These are phyloP conservation scores for Ascochyta pisi DNA, from an alignment of 2,329 filamentous ascomycete species.

Conservation along the genomic window DNA sequence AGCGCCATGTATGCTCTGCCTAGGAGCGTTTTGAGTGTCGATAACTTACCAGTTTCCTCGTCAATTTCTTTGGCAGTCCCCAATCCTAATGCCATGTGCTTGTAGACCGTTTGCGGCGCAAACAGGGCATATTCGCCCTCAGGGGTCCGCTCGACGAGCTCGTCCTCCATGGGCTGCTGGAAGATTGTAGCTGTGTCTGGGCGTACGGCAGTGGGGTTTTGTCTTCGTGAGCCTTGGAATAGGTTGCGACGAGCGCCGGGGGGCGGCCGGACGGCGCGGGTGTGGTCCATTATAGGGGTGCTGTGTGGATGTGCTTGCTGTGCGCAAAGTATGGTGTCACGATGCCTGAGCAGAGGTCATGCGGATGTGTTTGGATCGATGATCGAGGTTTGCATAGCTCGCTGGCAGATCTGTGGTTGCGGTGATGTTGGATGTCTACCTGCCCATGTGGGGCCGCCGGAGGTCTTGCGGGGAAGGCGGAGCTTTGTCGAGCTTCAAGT, in stretches of 20 bases:
- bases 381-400: neutral
- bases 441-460: slow-evolving; percentile 22
- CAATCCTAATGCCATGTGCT: slow-evolving; percentile 29
- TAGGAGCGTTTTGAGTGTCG: neutral
- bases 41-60: slow-evolving; percentile 40
- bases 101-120: slow-evolving; percentile 34
- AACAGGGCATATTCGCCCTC: slow-evolving; percentile 56
- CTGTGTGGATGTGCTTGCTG: neutral
- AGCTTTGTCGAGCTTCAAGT: slow-evolving; percentile 16
- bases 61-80: slow-evolving; percentile 29
- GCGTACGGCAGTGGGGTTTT: slow-evolving; percentile 29
- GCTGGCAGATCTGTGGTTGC: neutral
- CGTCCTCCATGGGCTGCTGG: slow-evolving; percentile 38
- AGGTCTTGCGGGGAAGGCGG: slow-evolving; percentile 23
- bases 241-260: slow-evolving; percentile 39
- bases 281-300: slow-evolving; percentile 15
- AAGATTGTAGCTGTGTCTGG: slow-evolving; percentile 31
- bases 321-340: neutral
- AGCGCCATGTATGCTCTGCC: neutral
- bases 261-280: slow-evolving; percentile 37
- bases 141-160: slow-evolving; percentile 59
- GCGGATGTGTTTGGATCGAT: neutral
- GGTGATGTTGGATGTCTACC: slow-evolving; percentile 10
- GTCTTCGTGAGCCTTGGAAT: slow-evolving; percentile 35
- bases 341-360: neutral